Conservation (phyloP, 2,329 filamentous ascomycete species). For the Diaporthe helianthi region DNA sequence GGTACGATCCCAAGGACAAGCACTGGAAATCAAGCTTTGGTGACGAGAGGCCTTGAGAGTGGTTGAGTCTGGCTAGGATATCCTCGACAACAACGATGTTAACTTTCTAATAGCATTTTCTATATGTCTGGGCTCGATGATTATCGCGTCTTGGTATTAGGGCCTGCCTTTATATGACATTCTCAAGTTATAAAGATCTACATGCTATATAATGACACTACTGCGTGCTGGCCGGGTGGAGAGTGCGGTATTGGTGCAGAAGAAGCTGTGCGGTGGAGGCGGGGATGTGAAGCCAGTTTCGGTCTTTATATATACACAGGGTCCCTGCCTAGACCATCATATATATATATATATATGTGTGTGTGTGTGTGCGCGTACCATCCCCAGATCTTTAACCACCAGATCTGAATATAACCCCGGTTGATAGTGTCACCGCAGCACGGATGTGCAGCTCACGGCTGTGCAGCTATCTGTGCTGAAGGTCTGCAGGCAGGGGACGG, state of each 20-base stretch:
- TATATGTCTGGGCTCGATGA: slow-evolving; percentile 83
- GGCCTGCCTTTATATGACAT: slow-evolving; percentile 57
- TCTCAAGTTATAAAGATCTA: slow-evolving; percentile 42
- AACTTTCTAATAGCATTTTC: slow-evolving; percentile 88
- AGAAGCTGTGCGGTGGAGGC: neutral
- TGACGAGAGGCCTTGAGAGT: slow-evolving; percentile 64
- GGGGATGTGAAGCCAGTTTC: neutral
- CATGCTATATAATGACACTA: neutral
- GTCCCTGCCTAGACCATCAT: neutral
- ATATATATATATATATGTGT: too few relatives aligned
- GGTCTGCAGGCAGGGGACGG: neutral
- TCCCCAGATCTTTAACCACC: neutral
- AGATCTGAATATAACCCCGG: neutral
- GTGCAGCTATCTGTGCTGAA: slow-evolving; percentile 5
- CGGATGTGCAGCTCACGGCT: slow-evolving; percentile 13
- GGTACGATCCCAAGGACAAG: slow-evolving; percentile 58
- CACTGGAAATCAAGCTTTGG: slow-evolving; percentile 60
- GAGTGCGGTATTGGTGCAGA: neutral
- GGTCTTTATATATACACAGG: neutral
- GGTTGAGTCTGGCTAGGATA: slow-evolving; percentile 71
- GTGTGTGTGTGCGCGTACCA: too few relatives aligned
- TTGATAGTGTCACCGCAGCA: neutral
- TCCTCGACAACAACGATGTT: slow-evolving; percentile 94
- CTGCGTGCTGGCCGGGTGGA: neutral
- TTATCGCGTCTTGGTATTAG: slow-evolving; percentile 67